These are phyloP conservation scores for Sugiyamaella floridensis DNA, from an alignment of 805 yeast genomes.

Conservation along the genomic window DNA sequence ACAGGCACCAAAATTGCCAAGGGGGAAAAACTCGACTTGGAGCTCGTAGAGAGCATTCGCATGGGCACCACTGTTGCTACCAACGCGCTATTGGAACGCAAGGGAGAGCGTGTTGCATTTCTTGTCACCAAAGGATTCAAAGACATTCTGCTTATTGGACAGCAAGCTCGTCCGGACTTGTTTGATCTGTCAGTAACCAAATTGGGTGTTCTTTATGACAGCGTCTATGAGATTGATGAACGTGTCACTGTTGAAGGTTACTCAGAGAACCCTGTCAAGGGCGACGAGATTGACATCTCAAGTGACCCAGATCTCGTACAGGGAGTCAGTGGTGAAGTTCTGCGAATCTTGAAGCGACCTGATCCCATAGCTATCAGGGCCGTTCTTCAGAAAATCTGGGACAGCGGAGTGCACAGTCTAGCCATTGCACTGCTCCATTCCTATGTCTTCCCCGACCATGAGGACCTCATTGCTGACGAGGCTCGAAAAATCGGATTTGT, in stretches of 20 bases:
- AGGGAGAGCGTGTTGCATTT: constrained; percentile 83
- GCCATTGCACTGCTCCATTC: constrained; percentile 71
- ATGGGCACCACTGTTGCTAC: constrained; percentile 97
- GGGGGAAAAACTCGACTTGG: constrained; percentile 46
- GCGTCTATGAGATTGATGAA: constrained; percentile 82
- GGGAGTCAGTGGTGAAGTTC: constrained; percentile 65
- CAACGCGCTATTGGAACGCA: constrained; percentile 85
- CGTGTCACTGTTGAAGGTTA: constrained; percentile 79
- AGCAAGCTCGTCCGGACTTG: constrained; percentile 84
- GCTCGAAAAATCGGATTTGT: constrained; percentile 62
- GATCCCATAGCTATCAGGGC: constrained; percentile 38
- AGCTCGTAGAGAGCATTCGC: constrained; percentile 56
- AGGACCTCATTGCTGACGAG: constrained; percentile 47
- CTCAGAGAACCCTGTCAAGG: constrained; percentile 58
- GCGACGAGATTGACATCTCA: constrained; percentile 18
- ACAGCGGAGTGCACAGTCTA: constrained; percentile 56
- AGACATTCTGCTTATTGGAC: constrained; percentile 78
- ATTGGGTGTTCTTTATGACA: constrained; percentile 62
- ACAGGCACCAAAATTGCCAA: constrained; percentile 51
- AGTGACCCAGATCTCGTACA: constrained; percentile 35
- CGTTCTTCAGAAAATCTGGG: constrained; percentile 40
- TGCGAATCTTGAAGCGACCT: constrained; percentile 50
- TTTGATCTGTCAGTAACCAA: constrained; percentile 74
- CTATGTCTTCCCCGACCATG: constrained; percentile 68
- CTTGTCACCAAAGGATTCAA: constrained; percentile 83